Evolutionary conservation across 1,284 basidiomycete genomes (phyloP), one percentile per base, ranked within the genome.

Genomic region (Blastosporella zonata): DNA sequence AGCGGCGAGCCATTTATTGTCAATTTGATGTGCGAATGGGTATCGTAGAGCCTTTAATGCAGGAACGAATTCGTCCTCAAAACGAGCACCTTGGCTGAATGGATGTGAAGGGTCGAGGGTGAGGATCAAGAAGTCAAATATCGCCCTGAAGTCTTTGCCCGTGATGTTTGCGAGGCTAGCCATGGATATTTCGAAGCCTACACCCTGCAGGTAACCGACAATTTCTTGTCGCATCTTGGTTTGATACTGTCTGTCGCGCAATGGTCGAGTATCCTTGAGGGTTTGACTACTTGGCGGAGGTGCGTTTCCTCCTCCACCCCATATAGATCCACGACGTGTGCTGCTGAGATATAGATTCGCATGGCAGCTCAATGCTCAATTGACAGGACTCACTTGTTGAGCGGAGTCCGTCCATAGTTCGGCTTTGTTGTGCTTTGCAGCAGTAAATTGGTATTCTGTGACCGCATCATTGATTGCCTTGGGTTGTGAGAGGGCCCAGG

Each of bases 41-140:
- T 95, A 96, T 53, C 77, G 75, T 44, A 92, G 67, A 6, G 84
- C 81, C 60, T 81, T 87, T 47, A 96, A 63, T 12, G 89, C 74
- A 6, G 78, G 76, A 10, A 89, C 73, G 59, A 90, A 86, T 55
- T 93, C 88, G 37, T 93, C 90, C 56, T 94, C 92, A 52, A 91
- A 84, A 37, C 80, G 81, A 52, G 67, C 70, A 52, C 73, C 75
- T 43, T 71, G 62, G 52, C 76, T 74, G 46, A 87, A 74, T 2
- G 76, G 72, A 63, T 84, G 83, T 46, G 70, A 71, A 1, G 86
- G 82, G 59, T 93, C 90, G 6, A 94, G 65, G 7, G 78, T 73
- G n/a, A 73, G 68, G n/a, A 91, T 73, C 10, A 96, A 73, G 56
- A 83, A 84, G 42, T 87, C 79, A 60, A 94, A 91, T 31, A 95